Base-by-base conservation (phyloP, 805 yeast genomes). In the Kluyveromyces wickerhamii region DNA sequence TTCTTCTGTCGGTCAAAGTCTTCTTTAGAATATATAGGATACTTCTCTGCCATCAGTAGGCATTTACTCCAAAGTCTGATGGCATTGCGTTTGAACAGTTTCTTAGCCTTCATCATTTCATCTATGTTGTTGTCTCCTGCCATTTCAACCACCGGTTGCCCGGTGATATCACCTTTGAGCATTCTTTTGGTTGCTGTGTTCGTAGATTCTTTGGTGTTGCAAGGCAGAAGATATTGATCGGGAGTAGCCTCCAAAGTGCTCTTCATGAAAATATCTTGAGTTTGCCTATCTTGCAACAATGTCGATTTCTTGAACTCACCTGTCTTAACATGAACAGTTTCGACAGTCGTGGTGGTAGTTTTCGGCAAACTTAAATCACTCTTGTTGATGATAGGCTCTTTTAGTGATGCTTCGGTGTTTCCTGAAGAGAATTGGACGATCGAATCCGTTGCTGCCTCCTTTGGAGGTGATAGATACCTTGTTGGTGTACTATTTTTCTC, bases 151-250 rank as follows among this genome's bases (percentile, higher is more conserved):
- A 26, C 29, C 16, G 29, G 29, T n/a, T 14, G 11, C 10, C 29
- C 29, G 13, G 29, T 26, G 6, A 7, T 6, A 26, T 26, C 29
- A 9, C 29, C 29, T n/a, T 26, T 26, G 19, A 26, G 12, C 12
- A 6, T n/a, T 7, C 29, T 13, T 16, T 16, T 26, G 7, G n/a
- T 10, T 7, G 7, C 10, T 26, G 17, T 6, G 5, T 10, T 10
- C 19, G 18, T 5, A 13, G 18, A 26, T 15, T 11, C 27, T 11
- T 16, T 5, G 7, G 13, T 19, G 7, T 26, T 13, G 29, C n/a
- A 17, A 14, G 12, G 10, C 8, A 7, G 16, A 10, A 26, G 29
- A 14, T 14, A 26, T 16, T 26, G 14, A 7, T 7, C 29, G 10
- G 29, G 29, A 9, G 29, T 21, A n/a, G n/a, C n/a, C n/a, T n/a